Conservation (phyloP, 352 stramenopile genomes). For the Thalassiosira oceanica region DNA sequence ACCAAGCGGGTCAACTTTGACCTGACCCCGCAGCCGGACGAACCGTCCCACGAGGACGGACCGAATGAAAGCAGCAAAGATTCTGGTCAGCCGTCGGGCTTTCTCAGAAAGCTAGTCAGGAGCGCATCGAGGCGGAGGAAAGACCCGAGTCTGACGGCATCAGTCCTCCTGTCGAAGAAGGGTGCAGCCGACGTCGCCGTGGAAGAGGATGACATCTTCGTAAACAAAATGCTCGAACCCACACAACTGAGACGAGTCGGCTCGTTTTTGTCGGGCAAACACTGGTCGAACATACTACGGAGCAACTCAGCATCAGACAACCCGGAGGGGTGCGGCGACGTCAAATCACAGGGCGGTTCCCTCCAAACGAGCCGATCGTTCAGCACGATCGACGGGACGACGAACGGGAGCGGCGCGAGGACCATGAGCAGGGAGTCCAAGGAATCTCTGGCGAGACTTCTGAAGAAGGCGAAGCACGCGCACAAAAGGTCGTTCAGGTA, state of each 20-base stretch:
- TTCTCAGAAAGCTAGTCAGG: conserved; percentile 25
- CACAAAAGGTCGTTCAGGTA: conserved; percentile 66
- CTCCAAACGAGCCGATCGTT: background rate
- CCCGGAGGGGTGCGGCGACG: background rate
- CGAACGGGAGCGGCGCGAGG: background rate
- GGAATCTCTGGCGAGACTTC: conserved; percentile 46
- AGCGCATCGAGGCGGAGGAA: background rate
- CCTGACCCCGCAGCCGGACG: background rate
- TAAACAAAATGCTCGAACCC: conserved; percentile 27
- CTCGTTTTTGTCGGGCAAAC: conserved; percentile 14
- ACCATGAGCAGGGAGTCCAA: conserved; percentile 11
- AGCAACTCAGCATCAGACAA: too few species aligned
- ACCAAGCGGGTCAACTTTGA: conserved; percentile 49
- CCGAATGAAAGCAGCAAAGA: conserved; percentile 4
- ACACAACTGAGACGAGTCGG: conserved; percentile 5
- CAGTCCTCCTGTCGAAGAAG: conserved; percentile 17
- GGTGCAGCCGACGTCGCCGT: conserved; percentile 1
- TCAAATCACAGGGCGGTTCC: background rate
- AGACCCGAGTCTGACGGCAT: conserved; percentile 2
- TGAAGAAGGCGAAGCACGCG: conserved; percentile 51
- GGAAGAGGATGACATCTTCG: conserved; percentile 16
- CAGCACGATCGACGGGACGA: conserved; percentile 4
- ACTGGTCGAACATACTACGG: too few species aligned
- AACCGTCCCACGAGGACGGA: background rate
- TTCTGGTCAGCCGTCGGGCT: background rate